Evolutionary conservation across 2,329 filamentous ascomycete genomes (phyloP).

Genomic region (Scolecobasidium constrictum): DNA sequence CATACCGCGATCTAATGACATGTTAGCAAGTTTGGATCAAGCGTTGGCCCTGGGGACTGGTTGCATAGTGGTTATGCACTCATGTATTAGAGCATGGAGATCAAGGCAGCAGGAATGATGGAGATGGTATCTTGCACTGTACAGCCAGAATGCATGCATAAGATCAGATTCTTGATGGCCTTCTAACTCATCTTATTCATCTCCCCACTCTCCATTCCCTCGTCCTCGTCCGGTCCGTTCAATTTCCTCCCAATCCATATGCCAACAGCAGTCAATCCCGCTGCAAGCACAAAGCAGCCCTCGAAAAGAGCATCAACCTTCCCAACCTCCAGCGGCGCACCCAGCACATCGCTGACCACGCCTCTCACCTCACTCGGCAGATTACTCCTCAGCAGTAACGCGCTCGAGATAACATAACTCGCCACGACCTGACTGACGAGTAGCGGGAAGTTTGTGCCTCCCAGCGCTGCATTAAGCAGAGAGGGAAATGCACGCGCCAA

Average conservation of each 20-base stretch:
- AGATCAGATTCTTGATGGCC: no score
- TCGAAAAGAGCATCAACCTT: conserved; percentile 83
- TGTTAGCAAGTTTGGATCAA: no score
- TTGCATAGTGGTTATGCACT: no score
- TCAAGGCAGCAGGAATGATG: no score
- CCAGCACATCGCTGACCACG: conserved; percentile 66
- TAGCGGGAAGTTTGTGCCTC: conserved; percentile 45
- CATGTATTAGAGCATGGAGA: no score
- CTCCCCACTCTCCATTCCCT: conserved; percentile 59
- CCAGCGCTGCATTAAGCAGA: conserved; percentile 56
- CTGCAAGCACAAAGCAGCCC: conserved; percentile 68
- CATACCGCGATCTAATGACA: no score
- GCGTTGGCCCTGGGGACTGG: no score
- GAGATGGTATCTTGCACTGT: no score
- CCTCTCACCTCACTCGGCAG: conserved; percentile 66
- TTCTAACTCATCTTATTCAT: conserved; percentile 27
- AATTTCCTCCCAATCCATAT: conserved; percentile 62
- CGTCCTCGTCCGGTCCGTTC: conserved; percentile 30
- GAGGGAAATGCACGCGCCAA: conserved; percentile 63
- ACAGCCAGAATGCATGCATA: no score
- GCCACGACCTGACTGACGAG: conserved; percentile 71
- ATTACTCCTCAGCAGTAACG: conserved; percentile 66
- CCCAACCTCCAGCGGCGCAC: conserved; percentile 60
- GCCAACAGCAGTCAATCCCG: conserved; percentile 54
- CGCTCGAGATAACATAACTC: conserved; percentile 75